Evolutionary conservation across 2,329 filamentous ascomycete genomes (phyloP), one percentile per base, ranked within the genome.

Genomic region (Chlorencoelia australis): DNA sequence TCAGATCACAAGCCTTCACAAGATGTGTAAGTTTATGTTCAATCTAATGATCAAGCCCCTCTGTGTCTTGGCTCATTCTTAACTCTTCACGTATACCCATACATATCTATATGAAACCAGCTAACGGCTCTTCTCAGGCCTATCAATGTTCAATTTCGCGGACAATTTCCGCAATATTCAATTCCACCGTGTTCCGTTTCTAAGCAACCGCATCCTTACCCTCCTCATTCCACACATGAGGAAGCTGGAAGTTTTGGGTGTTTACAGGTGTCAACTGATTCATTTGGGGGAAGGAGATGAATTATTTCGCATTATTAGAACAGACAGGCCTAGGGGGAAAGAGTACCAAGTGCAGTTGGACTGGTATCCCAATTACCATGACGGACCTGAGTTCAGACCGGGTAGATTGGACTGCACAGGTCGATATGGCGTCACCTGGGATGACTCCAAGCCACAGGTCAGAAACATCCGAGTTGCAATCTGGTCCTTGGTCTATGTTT

Each of bases 251-350:
- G 30, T 37, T 4, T 29, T 56, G 5, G 51, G 52, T 1, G 40
- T 56, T 7, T 53, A 53, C 19, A 48, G 48, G 13, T 56, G 53
- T 18, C 42, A 38, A 25, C 35, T 56, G 2, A 46, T 56, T 13
- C 48, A 52, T 19, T 22, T 56, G 8, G 46, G 46, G 0, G 34
- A 52, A 7, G 44, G 47, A 0, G 10, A 48, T 13, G 33, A 37
- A 5, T 34, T 56, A 3, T 35, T 56, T 1, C 30, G 51, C 2
- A 46, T 56, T 6, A 45, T 56, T 14, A 32, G 42, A 19, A 42
- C 31, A 2, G 47, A 50, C 30, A 39, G 43, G 4, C 41, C 35
- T 2, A 34, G 35, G 5, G 48, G 37, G 2, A 45, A 44, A 7
- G 44, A 50, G 16, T 30, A 44, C 17, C 45, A 48, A 26, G 41